These are phyloP conservation scores for Neurospora africana DNA, from an alignment of 495 filamentous ascomycete genomes.

Conservation along the genomic window DNA sequence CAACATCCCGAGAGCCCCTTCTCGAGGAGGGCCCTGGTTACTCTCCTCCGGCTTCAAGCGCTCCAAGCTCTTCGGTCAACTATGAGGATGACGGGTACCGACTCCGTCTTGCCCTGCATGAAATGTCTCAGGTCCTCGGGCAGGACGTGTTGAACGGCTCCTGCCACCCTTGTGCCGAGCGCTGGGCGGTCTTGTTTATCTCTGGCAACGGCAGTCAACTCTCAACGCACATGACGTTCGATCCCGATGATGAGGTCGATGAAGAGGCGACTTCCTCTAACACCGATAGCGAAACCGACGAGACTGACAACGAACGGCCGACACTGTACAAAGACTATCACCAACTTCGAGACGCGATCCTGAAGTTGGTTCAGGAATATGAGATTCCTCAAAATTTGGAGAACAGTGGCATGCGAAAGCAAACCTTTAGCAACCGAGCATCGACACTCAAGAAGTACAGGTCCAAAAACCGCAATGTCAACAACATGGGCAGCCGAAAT, in stretches of 20 bases:
- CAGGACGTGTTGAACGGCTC: conserved; percentile 47
- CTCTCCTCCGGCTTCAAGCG: conserved; percentile 30
- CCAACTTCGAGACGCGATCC: conserved; percentile 68
- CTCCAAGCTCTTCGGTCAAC: conserved; percentile 18
- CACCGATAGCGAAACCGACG: conserved; percentile 53
- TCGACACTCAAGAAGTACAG: conserved; percentile 40
- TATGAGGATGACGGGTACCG: conserved; percentile 47
- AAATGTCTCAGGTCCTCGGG: conserved; percentile 54
- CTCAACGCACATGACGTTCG: conserved; percentile 61
- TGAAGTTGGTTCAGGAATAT: conserved; percentile 71
- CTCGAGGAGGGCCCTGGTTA: conserved; percentile 42
- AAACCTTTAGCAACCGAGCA: conserved; percentile 54
- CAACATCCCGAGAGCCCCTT: conserved; percentile 53
- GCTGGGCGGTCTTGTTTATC: conserved; percentile 68
- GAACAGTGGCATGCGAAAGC: conserved; percentile 39
- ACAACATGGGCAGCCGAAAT: conserved; percentile 43
- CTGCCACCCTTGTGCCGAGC: conserved; percentile 62
- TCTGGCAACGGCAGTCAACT: conserved; percentile 58
- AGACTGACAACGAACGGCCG: conserved; percentile 49
- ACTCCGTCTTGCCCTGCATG: conserved; percentile 48
- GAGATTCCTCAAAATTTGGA: conserved; percentile 56
- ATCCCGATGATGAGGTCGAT: conserved; percentile 54
- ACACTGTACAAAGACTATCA: conserved; percentile 75
- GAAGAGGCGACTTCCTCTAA: conserved; percentile 49
- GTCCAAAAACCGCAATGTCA: conserved; percentile 40